Conservation (phyloP, 305 asterid species). For the Rubia peregrina region DNA sequence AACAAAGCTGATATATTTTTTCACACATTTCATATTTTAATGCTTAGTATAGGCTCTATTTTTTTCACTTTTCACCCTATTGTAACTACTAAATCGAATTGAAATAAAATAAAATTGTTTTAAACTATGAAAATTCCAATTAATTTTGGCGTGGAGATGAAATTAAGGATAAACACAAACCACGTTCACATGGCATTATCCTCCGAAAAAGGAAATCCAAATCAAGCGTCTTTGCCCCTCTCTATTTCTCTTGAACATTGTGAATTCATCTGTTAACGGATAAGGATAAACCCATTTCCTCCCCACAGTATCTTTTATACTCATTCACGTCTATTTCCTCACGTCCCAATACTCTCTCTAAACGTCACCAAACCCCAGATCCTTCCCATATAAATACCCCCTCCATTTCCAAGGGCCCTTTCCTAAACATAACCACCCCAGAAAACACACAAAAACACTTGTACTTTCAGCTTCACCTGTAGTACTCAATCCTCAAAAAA, state of each 20-base stretch:
- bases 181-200: not conserved
- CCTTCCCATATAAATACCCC: not conserved
- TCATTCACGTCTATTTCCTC: conserved; percentile 17
- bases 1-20: too few relatives aligned
- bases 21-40: too few relatives aligned
- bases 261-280: conserved; percentile 13
- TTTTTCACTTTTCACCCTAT: too few relatives aligned
- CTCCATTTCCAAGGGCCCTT: not conserved
- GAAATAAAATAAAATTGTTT: too few relatives aligned
- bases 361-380: conserved; percentile 11
- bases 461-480: not conserved
- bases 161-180: not conserved
- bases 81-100: too few relatives aligned
- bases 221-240: not conserved
- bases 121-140: not conserved
- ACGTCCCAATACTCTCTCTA: conserved; percentile 13
- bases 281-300: conserved; percentile 21
- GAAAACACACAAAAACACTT: not conserved
- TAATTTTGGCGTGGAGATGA: not conserved
- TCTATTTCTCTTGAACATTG: not conserved
- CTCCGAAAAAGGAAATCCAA: not conserved
- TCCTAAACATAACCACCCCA: not conserved
- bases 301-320: conserved; percentile 14
- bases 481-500: not conserved
- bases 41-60: too few relatives aligned